These are phyloP conservation scores for Candida labiduridarum DNA, from an alignment of 1,139 yeast genomes.

Conservation along the genomic window DNA sequence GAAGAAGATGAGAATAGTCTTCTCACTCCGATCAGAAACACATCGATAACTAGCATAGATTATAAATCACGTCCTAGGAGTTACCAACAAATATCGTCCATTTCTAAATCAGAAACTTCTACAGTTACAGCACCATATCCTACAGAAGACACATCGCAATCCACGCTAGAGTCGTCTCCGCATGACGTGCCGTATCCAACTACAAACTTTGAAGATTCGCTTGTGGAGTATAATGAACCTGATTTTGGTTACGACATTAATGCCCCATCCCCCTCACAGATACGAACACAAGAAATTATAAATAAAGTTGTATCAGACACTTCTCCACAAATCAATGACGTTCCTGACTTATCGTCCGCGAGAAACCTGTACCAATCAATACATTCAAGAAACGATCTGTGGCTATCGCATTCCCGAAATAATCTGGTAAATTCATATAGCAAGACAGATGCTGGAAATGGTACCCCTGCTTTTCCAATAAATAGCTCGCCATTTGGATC, in stretches of 20 bases:
- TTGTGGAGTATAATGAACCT: constrained; percentile 6
- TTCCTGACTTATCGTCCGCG: constrained; percentile 13
- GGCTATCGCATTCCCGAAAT: constrained; percentile 2
- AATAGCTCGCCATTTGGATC: constrained; percentile 6
- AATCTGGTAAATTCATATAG: constrained; percentile 1
- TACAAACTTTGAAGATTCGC: constrained; percentile 11
- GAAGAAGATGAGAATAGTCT: constrained; percentile 15
- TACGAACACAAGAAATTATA: constrained; percentile 13
- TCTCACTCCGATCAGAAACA: neutral
- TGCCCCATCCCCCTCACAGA: constrained; percentile 11
- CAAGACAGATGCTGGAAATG: neutral
- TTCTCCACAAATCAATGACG: constrained; percentile 12
- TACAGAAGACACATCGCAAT: constrained; percentile 3
- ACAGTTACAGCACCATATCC: constrained; percentile 11
- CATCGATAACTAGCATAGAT: constrained; percentile 1
- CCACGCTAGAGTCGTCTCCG: neutral
- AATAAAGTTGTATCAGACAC: constrained; percentile 7
- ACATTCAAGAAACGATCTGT: neutral
- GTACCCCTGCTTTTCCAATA: neutral
- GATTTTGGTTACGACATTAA: constrained; percentile 6
- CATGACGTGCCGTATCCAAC: constrained; percentile 13
- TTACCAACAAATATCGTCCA: constrained; percentile 16
- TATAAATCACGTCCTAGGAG: constrained; percentile 9
- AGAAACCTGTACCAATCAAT: constrained; percentile 3
- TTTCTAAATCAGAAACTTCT: constrained; percentile 11